A percentile compares a stretch with the other conserved stretches of the same genome.
phyloP scores from a whole-genome alignment of 1,139 yeast species.

The Protomyces inouyei region DNA sequence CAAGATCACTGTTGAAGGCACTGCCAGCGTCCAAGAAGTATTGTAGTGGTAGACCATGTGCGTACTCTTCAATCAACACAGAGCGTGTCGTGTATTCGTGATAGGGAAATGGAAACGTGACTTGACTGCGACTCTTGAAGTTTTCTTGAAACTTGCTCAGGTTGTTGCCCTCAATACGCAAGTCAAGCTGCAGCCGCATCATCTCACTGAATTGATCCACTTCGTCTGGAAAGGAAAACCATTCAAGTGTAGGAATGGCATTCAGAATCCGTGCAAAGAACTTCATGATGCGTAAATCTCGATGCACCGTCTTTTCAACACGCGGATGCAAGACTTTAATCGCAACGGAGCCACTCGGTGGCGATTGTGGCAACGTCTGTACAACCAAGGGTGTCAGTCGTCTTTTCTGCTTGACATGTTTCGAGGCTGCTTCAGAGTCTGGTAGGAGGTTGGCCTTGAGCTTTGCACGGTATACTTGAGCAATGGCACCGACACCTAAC shows the following conservation, averaged over 20 bases:
- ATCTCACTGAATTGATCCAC: conserved; percentile 79
- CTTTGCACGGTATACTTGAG: conserved; percentile 77
- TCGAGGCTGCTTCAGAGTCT: background rate
- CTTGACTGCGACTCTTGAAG: conserved; percentile 55
- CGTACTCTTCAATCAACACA: conserved; percentile 79
- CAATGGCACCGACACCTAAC: conserved; percentile 94
- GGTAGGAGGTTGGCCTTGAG: conserved; percentile 37
- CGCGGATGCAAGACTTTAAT: conserved; percentile 88
- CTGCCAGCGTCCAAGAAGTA: conserved; percentile 47
- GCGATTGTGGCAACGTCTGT: conserved; percentile 31
- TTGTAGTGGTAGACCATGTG: conserved; percentile 79
- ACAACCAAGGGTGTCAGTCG: conserved; percentile 19
- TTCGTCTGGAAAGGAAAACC: conserved; percentile 93
- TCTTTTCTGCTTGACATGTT: conserved; percentile 1
- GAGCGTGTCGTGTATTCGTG: conserved; percentile 57
- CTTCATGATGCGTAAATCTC: conserved; percentile 80
- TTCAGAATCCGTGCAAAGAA: conserved; percentile 70
- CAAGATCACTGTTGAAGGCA: conserved; percentile 61
- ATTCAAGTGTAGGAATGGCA: conserved; percentile 86
- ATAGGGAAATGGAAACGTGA: conserved; percentile 78
- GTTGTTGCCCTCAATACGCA: conserved; percentile 83
- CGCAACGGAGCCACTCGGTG: conserved; percentile 63
- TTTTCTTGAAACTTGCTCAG: conserved; percentile 62
- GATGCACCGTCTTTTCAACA: conserved; percentile 62
- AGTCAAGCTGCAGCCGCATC: conserved; percentile 84